Percentiles rank a stretch among this genome's conserved stretches.
Conservation (phyloP, 441 rosid genomes). For the Adansonia rubrostipa region DNA sequence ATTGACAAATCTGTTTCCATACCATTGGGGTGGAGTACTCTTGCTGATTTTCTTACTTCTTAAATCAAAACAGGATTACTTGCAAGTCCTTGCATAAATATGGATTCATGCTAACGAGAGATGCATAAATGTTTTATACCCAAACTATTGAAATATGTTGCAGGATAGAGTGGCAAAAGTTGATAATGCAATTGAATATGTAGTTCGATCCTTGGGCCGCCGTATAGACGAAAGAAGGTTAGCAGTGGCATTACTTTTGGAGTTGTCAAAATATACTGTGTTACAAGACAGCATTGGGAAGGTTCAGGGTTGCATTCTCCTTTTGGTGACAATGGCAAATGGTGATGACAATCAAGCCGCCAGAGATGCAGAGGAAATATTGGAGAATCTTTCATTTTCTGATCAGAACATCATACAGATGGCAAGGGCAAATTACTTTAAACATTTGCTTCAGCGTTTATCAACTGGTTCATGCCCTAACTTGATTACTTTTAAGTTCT, state of each 20-base stretch:
- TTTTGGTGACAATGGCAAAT: conserved; percentile 65
- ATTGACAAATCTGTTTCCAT: conserved; percentile 1
- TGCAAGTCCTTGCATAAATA: conserved; percentile 17
- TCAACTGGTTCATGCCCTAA: conserved; percentile 46
- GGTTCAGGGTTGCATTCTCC: conserved; percentile 64
- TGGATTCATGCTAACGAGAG: conserved; percentile 11
- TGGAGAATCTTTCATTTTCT: conserved; percentile 62
- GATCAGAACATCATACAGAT: conserved; percentile 58
- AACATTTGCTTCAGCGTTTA: conserved; percentile 55
- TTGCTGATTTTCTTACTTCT: neutral
- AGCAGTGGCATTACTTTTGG: conserved; percentile 58
- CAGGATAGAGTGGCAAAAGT: conserved; percentile 62
- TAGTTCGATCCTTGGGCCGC: conserved; percentile 65
- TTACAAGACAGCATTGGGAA: conserved; percentile 56
- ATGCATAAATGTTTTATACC: conserved; percentile 22
- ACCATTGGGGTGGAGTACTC: conserved; percentile 1
- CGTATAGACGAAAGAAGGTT: conserved; percentile 56
- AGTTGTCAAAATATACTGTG: conserved; percentile 45
- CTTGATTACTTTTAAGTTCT: conserved; percentile 25
- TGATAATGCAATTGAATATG: conserved; percentile 48
- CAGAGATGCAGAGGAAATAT: conserved; percentile 50
- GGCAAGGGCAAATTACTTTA: conserved; percentile 73
- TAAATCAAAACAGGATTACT: neutral
- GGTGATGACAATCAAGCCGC: conserved; percentile 61
- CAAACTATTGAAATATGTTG: conserved; percentile 31